These are phyloP conservation scores for Neofusicoccum umdonicola DNA, from an alignment of 2,329 filamentous ascomycete species.

Conservation along the genomic window DNA sequence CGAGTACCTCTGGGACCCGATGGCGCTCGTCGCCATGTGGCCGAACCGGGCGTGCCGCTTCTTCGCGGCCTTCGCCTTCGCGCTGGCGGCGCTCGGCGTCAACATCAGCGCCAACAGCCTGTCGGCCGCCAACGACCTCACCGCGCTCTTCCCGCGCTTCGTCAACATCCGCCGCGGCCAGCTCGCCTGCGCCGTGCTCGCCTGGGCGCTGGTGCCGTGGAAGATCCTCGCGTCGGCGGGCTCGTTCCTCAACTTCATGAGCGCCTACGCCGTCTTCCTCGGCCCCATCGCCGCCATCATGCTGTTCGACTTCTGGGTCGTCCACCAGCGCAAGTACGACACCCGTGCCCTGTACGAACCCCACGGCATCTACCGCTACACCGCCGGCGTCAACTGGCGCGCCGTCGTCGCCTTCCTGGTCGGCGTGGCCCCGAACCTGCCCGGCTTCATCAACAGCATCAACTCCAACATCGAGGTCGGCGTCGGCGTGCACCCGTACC, in stretches of 20 bases:
- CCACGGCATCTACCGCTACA: slow-evolving; percentile 52
- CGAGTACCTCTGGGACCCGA: slow-evolving; percentile 43
- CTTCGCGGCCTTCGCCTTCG: slow-evolving; percentile 44
- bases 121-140: slow-evolving; percentile 55
- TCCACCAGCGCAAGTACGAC: slow-evolving; percentile 51
- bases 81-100: slow-evolving; percentile 51
- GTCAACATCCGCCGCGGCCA: slow-evolving; percentile 53
- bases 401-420: slow-evolving; percentile 58
- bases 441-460: slow-evolving; percentile 51
- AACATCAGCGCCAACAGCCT: slow-evolving; percentile 55
- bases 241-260: slow-evolving; percentile 59
- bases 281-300: slow-evolving; percentile 63
- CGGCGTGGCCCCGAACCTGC: slow-evolving; percentile 56
- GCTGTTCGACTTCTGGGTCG: slow-evolving; percentile 59
- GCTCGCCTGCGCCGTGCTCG: slow-evolving; percentile 44
- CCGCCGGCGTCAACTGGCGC: slow-evolving; percentile 57
- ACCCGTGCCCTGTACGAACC: slow-evolving; percentile 54
- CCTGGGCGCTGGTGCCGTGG: slow-evolving; percentile 48
- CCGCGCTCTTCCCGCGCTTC: slow-evolving; percentile 51
- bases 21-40: slow-evolving; percentile 40
- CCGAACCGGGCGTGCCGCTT: slow-evolving; percentile 39
- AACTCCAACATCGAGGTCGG: slow-evolving; percentile 42
- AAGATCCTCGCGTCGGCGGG: slow-evolving; percentile 45
- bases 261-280: slow-evolving; percentile 64
- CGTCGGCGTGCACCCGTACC: slow-evolving; percentile 55